Evolutionary conservation across 495 filamentous ascomycete genomes (phyloP), one percentile per base, ranked within the genome.

Genomic region (Hapsidospora chrysogenum): DNA sequence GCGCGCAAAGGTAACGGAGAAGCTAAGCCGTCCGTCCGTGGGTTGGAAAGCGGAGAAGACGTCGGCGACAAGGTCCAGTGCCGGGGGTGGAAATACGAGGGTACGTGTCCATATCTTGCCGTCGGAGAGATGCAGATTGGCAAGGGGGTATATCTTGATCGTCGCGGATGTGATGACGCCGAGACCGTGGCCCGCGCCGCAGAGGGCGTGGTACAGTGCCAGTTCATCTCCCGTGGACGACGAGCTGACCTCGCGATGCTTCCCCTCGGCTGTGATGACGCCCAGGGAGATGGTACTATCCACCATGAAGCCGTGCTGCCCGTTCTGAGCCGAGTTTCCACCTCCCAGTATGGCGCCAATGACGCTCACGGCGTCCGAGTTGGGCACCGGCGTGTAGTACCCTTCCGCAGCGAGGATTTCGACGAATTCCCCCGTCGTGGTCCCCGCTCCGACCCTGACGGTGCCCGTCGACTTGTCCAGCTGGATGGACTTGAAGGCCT

Each of bases 161-260:
- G 58, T 64, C 36, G 70, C 35, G 28, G 63, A 63, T n/a, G 53
- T 55, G 14, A 72, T 54, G 20, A 66, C 63, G 10, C 66, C 64
- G 14, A 55, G 53, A 7, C 56, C 57, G 26, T 44, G 40, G 9
- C 55, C 55, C 3, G 47, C 51, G 9, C 54, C 57, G 20, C 52
- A 48, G 15, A 61, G 40, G 9, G 42, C 52, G 51, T 50, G 49
- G 50, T 57, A 54, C 15, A 58, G 43, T 14, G 56, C 49, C 13
- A 22, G 20, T 16, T 57, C 39, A 25, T 48, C 38, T 7, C 35
- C 37, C 9, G 26, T 32, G 4, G 54, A 60, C 1, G 39, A 40
- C 6, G 23, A 31, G 25, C 49, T 26, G 9, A 56, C 36, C 3
- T 46, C 29, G 27, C 39, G 25, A 4, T 27, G 29, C 3, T 43